Evolutionary conservation across 257 asterid genomes (phyloP).

Genomic region (Petunia secreta): DNA sequence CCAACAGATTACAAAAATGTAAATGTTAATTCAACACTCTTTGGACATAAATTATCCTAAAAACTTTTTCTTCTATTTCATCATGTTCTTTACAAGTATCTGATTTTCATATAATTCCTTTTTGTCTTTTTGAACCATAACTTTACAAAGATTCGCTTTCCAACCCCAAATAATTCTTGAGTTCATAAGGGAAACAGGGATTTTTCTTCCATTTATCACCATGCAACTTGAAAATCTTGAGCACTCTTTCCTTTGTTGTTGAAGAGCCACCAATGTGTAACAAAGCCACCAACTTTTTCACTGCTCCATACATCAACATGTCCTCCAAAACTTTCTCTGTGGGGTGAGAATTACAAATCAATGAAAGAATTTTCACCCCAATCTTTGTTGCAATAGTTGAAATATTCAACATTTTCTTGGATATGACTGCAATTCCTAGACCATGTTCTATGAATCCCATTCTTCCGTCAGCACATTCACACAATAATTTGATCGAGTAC

Average conservation of each 20-base stretch:
- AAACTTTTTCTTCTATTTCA: slow-evolving; percentile 18
- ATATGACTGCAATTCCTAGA: slow-evolving; percentile 69
- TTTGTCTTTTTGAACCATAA: not conserved
- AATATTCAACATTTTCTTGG: slow-evolving; percentile 62
- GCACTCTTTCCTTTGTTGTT: slow-evolving; percentile 58
- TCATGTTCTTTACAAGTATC: not conserved
- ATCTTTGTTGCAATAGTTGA: slow-evolving; percentile 56
- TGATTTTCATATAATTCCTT: slow-evolving; percentile 8
- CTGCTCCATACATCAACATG: slow-evolving; percentile 67
- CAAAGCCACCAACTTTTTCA: slow-evolving; percentile 67
- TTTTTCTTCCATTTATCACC: slow-evolving; percentile 64
- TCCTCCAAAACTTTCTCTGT: slow-evolving; percentile 79
- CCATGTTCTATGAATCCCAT: slow-evolving; percentile 71
- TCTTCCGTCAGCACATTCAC: slow-evolving; percentile 88
- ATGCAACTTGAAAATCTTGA: slow-evolving; percentile 67
- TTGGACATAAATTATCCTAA: slow-evolving; percentile 19
- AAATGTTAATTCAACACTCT: slow-evolving; percentile 23
- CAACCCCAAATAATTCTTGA: slow-evolving; percentile 59
- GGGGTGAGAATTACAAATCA: slow-evolving; percentile 63
- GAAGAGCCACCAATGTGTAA: slow-evolving; percentile 53
- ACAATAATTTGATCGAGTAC: slow-evolving; percentile 58
- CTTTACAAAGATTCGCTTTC: slow-evolving; percentile 35
- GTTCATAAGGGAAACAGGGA: slow-evolving; percentile 76
- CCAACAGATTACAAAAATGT: slow-evolving; percentile 1
- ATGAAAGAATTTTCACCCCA: slow-evolving; percentile 70